Conservation (phyloP, 202 grass and related monocot genomes). For the Schoenoplectus tabernaemontani region DNA sequence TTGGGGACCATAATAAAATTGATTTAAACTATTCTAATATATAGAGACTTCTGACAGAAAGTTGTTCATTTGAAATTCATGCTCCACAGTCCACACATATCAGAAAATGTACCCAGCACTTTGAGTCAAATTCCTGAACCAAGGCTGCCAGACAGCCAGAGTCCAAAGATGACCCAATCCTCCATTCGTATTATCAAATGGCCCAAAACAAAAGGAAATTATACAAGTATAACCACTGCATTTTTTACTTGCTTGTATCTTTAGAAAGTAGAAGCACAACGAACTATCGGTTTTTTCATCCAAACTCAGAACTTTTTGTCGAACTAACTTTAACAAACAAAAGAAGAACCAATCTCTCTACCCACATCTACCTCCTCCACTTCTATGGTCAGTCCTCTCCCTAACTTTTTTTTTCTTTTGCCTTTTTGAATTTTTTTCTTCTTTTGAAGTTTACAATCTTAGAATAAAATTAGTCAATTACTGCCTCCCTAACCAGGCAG, state of each 20-base stretch:
- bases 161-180: too few relatives aligned
- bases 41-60: neutral
- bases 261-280: neutral
- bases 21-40: too few relatives aligned
- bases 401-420: neutral
- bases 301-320: neutral
- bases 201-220: neutral
- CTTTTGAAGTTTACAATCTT: neutral
- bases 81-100: neutral
- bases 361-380: neutral
- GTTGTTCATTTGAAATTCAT: neutral
- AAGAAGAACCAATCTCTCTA: neutral
- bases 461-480: neutral
- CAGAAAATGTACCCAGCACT: neutral
- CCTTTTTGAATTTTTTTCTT: neutral
- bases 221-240: neutral
- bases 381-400: neutral
- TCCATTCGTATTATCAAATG: neutral
- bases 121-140: neutral
- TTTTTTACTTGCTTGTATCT: neutral
- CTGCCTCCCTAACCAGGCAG: neutral
- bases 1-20: too few relatives aligned
- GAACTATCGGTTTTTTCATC: neutral
- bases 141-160: too few relatives aligned
- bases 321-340: neutral